These are phyloP conservation scores for Neurospora intermedia DNA, from an alignment of 495 filamentous ascomycete species.

Conservation along the genomic window DNA sequence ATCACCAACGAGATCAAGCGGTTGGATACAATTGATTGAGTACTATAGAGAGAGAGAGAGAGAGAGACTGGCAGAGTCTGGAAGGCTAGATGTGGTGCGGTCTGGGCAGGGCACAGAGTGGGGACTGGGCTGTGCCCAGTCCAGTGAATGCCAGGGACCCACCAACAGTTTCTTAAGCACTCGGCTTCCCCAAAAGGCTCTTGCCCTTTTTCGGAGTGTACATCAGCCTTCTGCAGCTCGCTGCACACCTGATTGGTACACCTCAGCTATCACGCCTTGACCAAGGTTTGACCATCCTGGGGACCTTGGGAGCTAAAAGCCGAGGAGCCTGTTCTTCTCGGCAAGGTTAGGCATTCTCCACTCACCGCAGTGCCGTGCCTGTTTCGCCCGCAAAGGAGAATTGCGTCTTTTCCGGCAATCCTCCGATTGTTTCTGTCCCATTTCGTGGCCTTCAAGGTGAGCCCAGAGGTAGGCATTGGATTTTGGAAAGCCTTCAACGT, in stretches of 20 bases:
- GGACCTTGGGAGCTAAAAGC: neutral
- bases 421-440: neutral
- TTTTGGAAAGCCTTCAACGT: neutral
- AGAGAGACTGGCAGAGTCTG: too few relatives aligned
- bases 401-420: neutral
- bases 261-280: constrained; percentile 4
- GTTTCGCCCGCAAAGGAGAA: neutral
- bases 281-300: neutral
- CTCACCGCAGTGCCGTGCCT: neutral
- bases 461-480: neutral
- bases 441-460: neutral
- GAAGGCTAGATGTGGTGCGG: too few relatives aligned
- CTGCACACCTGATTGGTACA: constrained; percentile 20
- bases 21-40: too few relatives aligned
- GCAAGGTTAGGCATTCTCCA: neutral
- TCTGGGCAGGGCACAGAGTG: too few relatives aligned
- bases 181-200: constrained; percentile 6
- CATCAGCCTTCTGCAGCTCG: constrained; percentile 21
- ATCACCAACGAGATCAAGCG: too few relatives aligned
- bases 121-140: too few relatives aligned
- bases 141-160: too few relatives aligned
- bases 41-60: too few relatives aligned
- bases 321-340: neutral
- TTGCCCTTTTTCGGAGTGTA: constrained; percentile 10
- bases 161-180: neutral